Evolutionary conservation across 2,329 filamentous ascomycete species (phyloP).

Genomic region (Pseudonectria buxi): DNA sequence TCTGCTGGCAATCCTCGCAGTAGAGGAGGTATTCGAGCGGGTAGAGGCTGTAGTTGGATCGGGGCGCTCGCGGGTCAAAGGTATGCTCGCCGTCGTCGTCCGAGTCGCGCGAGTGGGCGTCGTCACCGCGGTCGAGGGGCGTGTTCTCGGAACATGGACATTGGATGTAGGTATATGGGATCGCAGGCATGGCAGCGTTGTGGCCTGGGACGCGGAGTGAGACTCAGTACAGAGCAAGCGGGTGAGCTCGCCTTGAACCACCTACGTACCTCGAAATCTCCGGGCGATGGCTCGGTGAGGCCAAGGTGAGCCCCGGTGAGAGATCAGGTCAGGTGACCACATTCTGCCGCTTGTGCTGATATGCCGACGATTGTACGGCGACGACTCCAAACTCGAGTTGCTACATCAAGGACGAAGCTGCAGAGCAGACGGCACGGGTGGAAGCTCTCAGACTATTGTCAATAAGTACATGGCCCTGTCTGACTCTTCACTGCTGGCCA

Average conservation of each 20-base stretch:
- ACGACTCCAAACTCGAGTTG: no score
- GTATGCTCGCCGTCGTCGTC: conserved; percentile 67
- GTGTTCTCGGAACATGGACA: conserved; percentile 55
- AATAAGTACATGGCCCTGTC: no score
- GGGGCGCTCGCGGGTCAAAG: conserved; percentile 78
- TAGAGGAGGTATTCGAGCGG: conserved; percentile 91
- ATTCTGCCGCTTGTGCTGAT: neutral
- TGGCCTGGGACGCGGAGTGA: conserved; percentile 8
- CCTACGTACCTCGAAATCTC: neutral
- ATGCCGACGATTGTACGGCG: no score
- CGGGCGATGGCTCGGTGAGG: conserved; percentile 4
- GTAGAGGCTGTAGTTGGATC: conserved; percentile 87
- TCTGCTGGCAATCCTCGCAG: conserved; percentile 95
- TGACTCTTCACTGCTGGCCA: no score
- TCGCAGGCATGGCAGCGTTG: conserved; percentile 39
- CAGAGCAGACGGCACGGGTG: no score
- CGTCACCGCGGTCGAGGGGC: conserved; percentile 25
- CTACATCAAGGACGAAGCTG: no score
- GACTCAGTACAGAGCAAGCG: conserved; percentile 8
- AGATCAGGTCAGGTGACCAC: conserved; percentile 10
- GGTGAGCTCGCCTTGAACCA: conserved; percentile 10
- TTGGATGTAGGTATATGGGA: conserved; percentile 60
- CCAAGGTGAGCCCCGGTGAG: conserved; percentile 6
- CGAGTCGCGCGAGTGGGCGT: conserved; percentile 24
- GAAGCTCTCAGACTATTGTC: no score